Conservation (phyloP, 371 early-diverging fungal genomes). For the Chytridium lagenaria region DNA sequence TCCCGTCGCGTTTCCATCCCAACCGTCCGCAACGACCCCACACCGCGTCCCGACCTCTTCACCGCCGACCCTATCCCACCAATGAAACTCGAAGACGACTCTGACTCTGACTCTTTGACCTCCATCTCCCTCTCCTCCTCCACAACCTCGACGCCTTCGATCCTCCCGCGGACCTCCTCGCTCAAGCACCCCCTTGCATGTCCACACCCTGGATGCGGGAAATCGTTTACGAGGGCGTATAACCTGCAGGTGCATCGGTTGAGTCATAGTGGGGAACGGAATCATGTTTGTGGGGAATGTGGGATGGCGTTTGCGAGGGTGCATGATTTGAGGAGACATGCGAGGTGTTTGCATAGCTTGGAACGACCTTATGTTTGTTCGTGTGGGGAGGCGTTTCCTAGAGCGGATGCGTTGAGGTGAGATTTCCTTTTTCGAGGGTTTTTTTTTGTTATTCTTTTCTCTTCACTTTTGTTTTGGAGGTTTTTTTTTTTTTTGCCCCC, state of each 20-base stretch:
- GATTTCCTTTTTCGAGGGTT: no score
- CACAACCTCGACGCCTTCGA: background rate
- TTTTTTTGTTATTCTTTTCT: no score
- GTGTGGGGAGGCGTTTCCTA: conserved; percentile 30
- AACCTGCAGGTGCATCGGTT: conserved; percentile 42
- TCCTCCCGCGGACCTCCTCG: background rate
- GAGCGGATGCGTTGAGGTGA: conserved; percentile 26
- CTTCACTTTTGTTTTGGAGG: no score
- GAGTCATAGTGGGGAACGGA: conserved; percentile 35
- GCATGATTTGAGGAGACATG: conserved; percentile 47
- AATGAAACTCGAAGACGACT: background rate
- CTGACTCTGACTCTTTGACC: background rate
- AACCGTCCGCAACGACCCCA: background rate
- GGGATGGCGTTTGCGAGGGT: conserved; percentile 35
- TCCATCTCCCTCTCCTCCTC: background rate
- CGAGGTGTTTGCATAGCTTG: conserved; percentile 31
- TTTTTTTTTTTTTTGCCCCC: no score
- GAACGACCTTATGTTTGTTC: conserved; percentile 34
- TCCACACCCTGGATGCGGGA: background rate
- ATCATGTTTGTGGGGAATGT: conserved; percentile 37
- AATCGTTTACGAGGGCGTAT: conserved; percentile 6
- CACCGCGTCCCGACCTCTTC: background rate
- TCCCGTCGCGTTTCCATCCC: conserved; percentile 5
- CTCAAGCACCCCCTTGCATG: background rate
- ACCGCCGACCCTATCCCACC: no score